phyloP scores from a whole-genome alignment of 768 basidiomycete genomes.

The Chalciporus pseudorubinellus region DNA sequence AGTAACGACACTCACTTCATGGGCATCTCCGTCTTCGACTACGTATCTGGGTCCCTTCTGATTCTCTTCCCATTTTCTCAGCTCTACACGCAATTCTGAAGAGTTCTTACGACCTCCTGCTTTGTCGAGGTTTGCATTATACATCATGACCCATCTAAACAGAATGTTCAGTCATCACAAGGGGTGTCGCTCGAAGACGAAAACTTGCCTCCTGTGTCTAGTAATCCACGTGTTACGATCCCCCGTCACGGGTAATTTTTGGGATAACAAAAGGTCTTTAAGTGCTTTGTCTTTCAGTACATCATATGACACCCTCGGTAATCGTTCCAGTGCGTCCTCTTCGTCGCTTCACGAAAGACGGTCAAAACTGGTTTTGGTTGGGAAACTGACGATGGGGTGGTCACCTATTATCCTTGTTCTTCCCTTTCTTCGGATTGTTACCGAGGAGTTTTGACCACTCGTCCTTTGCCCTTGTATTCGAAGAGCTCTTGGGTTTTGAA shows the following conservation, averaged over 20 bases:
- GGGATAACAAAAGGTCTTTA: constrained; percentile 51
- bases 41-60: constrained; percentile 34
- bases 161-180: not conserved
- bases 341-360: constrained; percentile 17
- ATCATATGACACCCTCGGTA: constrained; percentile 66
- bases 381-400: not conserved
- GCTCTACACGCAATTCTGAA: constrained; percentile 47
- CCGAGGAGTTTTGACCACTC: constrained; percentile 46
- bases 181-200: not conserved
- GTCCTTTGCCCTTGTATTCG: constrained; percentile 24
- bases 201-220: constrained; percentile 60
- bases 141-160: constrained; percentile 64
- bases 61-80: constrained; percentile 58
- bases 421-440: constrained; percentile 38
- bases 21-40: constrained; percentile 37
- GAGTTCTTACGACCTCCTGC: constrained; percentile 45
- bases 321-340: constrained; percentile 40
- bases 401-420: constrained; percentile 36
- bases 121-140: constrained; percentile 71
- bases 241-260: constrained; percentile 50
- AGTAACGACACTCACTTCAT: constrained; percentile 36
- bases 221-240: constrained; percentile 50
- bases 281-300: constrained; percentile 61
- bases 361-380: constrained; percentile 8
- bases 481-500: constrained; percentile 20